Evolutionary conservation across 768 basidiomycete species (phyloP), one percentile per base, ranked within the genome.

Genomic region (Megacollybia marginata): DNA sequence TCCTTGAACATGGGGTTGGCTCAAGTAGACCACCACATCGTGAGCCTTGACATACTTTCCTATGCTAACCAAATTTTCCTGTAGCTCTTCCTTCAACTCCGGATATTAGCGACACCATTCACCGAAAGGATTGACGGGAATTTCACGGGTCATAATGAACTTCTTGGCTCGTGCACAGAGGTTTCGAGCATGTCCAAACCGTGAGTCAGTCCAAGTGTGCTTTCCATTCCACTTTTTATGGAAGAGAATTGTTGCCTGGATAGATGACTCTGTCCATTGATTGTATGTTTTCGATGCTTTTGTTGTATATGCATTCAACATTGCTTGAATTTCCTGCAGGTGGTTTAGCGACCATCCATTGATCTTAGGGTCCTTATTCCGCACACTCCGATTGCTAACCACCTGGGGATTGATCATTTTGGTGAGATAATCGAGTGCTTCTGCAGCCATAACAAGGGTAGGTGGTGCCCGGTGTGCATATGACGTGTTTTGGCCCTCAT

Each of bases 41-140:
- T n/a, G n/a, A n/a, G n/a, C n/a, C n/a, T n/a, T n/a, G n/a, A 57
- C 47, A 45, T 55, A 59, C 44, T 59, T 59, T 11, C 59, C 56
- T 9, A 54, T 28, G 31, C 48, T 43, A 28, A 54, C 55, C 6
- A 60, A 48, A 33, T 59, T 53, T 11, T 50, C 11, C 9, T 52
- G 32, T 11, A 59, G 48, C 9, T 59, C 58, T 12, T 48, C 42
- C 13, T 46, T 42, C 43, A 57, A 48, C 38, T 57, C 56, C 38
- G 44, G 48, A 31, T 57, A 46, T 20, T 10, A 9, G 18, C 18
- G 16, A 28, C 9, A 18, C 38, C 48, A 40, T 9, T 16, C n/a
- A 10, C 48, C 48, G 15, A 10, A 43, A 10, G 18, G 38, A n/a
- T n/a, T n/a, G n/a, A n/a, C n/a, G n/a, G n/a, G n/a, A n/a, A n/a